Evolutionary conservation across 768 basidiomycete genomes (phyloP), one percentile per base, ranked within the genome.

Genomic region (Lentinula boryana): DNA sequence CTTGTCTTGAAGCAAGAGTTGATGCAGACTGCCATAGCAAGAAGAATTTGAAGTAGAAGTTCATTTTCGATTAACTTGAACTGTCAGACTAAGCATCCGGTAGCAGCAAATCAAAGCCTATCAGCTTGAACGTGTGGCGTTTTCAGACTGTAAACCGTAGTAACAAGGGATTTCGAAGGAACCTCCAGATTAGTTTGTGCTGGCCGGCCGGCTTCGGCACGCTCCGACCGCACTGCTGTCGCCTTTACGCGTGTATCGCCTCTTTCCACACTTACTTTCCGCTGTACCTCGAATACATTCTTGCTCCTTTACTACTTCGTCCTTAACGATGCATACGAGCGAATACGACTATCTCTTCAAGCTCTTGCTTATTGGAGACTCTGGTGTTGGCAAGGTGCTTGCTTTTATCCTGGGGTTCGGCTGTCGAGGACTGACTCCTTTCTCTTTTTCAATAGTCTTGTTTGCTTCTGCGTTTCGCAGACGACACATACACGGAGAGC

Each of bases 341-440:
- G 92, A 93, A 75, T 95, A 94, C 84, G 93, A 95, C 79, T 94
- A 89, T 70, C 91, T 95, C 73, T 94, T 95, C 84, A 95, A 94
- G 80, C 90, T 95, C 62, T 88, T 95, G 71, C 89, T 95, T 77
- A 95, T 94, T 67, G 93, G 92, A 61, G 90, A 95, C 79, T 93
- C 92, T 68, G 96, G 97, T 76, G 96, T 98, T 64, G 92, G 91
- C 75, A 94, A 93, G 85, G 89, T 89, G 58, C 60, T 76, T 75
- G 5, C 60, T 61, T 56, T 63, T 63, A 60, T 62, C 62, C 60
- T 63, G 5, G 5, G 36, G 21, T 43, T 31, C 5, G 3, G 54
- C 44, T 63, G 58, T 32, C 35, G 43, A 18, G 21, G 18, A 52
- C 49, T 46, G 32, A 60, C 60, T 66, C 61, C 61, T 64, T 66